Conservation (phyloP, 805 yeast species). For the Kuraishia ogatae region DNA sequence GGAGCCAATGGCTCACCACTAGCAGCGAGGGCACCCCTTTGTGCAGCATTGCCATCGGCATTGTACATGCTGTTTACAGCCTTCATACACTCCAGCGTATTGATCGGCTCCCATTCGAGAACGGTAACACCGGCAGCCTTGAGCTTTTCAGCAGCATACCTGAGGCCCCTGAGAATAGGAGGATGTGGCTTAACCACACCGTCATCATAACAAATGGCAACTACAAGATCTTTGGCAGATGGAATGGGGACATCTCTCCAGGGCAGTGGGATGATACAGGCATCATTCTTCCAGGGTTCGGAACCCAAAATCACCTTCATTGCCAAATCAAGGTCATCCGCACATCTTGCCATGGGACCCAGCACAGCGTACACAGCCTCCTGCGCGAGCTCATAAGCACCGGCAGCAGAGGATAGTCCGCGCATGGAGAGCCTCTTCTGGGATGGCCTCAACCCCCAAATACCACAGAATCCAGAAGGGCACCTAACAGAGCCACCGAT, state of each 20-base stretch:
- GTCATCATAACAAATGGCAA: conserved; percentile 41
- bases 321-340: conserved; percentile 41
- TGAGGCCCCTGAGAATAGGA: conserved; percentile 31
- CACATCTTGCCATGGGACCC: conserved; percentile 38
- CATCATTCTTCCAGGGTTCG: conserved; percentile 51
- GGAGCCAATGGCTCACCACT: conserved; percentile 63
- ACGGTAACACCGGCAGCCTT: conserved; percentile 45
- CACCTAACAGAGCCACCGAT: conserved; percentile 49
- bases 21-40: conserved; percentile 32
- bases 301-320: conserved; percentile 34
- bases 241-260: conserved; percentile 34
- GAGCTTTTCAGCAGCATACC: conserved; percentile 40
- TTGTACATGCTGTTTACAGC: conserved; percentile 44
- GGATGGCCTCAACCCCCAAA: conserved; percentile 40
- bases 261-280: conserved; percentile 36
- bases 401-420: conserved; percentile 26
- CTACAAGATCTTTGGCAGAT: conserved; percentile 24
- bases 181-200: conserved; percentile 44
- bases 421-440: conserved; percentile 35
- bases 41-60: conserved; percentile 52
- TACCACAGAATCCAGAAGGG: conserved; percentile 46
- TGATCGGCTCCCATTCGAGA: conserved; percentile 44
- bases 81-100: conserved; percentile 44
- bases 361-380: conserved; percentile 37
- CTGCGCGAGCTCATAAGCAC: conserved; percentile 29